Conservation (phyloP, 228 moss, liverwort and hornwort genomes). For the Sphagnum fallax region DNA sequence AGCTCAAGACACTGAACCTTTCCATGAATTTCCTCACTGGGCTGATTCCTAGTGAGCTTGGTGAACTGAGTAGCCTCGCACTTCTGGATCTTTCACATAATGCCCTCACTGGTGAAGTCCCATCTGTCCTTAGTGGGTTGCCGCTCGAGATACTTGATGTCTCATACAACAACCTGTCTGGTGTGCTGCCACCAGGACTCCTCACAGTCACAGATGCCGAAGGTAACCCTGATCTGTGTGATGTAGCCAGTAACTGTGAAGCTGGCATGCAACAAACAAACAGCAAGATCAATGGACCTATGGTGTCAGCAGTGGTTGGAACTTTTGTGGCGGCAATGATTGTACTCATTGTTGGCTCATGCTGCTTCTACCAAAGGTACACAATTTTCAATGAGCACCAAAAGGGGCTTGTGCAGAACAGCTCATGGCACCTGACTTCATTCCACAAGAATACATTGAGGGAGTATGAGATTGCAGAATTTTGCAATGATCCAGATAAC, state of each 20-base stretch:
- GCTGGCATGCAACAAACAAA: neutral
- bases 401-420: constrained; percentile 18
- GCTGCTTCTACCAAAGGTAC: constrained; percentile 44
- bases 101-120: constrained; percentile 27
- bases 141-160: constrained; percentile 49
- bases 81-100: constrained; percentile 52
- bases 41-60: constrained; percentile 28
- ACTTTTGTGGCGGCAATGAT: constrained; percentile 43
- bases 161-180: constrained; percentile 79
- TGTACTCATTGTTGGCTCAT: constrained; percentile 43
- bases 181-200: constrained; percentile 39
- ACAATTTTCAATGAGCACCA: constrained; percentile 26
- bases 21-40: constrained; percentile 38
- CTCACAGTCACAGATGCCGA: constrained; percentile 20
- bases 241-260: neutral
- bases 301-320: constrained; percentile 63
- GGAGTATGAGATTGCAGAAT: constrained; percentile 57
- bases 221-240: constrained; percentile 26
- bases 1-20: constrained; percentile 31
- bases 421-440: constrained; percentile 71
- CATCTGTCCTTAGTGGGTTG: constrained; percentile 23
- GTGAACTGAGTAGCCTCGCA: constrained; percentile 25
- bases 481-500: constrained; percentile 52
- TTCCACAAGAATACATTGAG: constrained; percentile 72
- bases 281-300: constrained; percentile 5